Conservation (phyloP, 1,284 basidiomycete genomes). For the Ceratobasidium sp. region DNA sequence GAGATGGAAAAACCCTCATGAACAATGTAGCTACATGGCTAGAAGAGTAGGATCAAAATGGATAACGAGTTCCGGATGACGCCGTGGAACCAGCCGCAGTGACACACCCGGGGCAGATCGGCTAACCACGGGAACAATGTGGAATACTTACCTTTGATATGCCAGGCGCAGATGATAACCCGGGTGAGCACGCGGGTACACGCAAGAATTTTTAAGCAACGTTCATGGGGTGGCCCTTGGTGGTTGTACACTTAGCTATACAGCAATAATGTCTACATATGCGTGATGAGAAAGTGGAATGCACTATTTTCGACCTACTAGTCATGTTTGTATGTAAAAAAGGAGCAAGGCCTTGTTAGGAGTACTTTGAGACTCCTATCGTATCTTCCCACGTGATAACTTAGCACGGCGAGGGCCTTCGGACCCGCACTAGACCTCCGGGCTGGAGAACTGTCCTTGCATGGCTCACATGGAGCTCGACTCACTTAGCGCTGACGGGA, state of each 20-base stretch:
- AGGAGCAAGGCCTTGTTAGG: neutral
- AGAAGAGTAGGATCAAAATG: slow-evolving; percentile 11
- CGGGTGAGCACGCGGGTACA: slow-evolving; percentile 14
- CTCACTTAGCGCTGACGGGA: too few relatives aligned
- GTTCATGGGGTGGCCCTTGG: neutral
- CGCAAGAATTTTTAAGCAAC: neutral
- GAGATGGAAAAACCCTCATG: too few relatives aligned
- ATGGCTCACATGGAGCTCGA: too few relatives aligned
- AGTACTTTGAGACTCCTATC: too few relatives aligned
- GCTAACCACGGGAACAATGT: neutral
- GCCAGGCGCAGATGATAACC: neutral
- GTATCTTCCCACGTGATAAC: too few relatives aligned
- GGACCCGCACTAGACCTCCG: too few relatives aligned
- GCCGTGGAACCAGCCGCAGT: neutral
- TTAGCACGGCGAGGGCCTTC: too few relatives aligned
- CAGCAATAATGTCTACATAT: neutral
- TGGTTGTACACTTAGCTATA: neutral
- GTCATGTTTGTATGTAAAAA: too few relatives aligned
- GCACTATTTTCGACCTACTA: neutral
- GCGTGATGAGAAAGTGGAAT: neutral
- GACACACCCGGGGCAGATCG: neutral
- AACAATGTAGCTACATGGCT: too few relatives aligned
- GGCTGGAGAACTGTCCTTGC: too few relatives aligned
- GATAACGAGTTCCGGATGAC: slow-evolving; percentile 2
- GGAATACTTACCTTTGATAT: neutral